phyloP scores from a whole-genome alignment of 495 filamentous ascomycete species.

The Annulohypoxylon stygium region DNA sequence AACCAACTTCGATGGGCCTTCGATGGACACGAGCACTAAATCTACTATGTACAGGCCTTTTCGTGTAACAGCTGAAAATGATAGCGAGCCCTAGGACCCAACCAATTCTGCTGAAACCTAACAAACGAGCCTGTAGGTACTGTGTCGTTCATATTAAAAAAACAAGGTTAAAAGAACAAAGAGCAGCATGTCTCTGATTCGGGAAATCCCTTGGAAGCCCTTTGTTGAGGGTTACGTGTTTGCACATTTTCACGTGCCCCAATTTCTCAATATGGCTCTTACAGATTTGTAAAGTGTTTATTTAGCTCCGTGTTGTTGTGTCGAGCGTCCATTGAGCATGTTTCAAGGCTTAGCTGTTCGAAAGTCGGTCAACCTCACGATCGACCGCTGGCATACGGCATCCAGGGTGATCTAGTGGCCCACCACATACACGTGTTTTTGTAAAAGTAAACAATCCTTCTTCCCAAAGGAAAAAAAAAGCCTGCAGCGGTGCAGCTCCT shows the following conservation, averaged over 20 bases:
- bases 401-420: constrained; percentile 1
- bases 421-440: constrained; percentile 23
- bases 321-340: constrained; percentile 3
- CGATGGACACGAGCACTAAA: not conserved
- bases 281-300: not conserved
- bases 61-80: constrained; percentile 3
- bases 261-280: not conserved
- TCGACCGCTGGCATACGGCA: constrained; percentile 12
- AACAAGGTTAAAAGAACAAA: not conserved
- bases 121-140: not conserved
- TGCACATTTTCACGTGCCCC: not conserved
- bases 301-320: not conserved
- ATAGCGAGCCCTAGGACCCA: not conserved
- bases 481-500: constrained; percentile 17
- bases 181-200: not conserved
- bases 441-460: constrained; percentile 39
- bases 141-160: not conserved
- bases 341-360: constrained; percentile 4
- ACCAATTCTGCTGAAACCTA: not conserved
- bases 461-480: constrained; percentile 2
- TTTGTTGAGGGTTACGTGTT: constrained; percentile 5
- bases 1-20: no score
- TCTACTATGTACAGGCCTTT: not conserved
- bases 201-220: not conserved
- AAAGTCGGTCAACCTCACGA: constrained; percentile 8